A percentile compares a stretch with the other conserved stretches of the same genome.
phyloP scores from a whole-genome alignment of 352 stramenopile genomes.

The Globisporangium polare region DNA sequence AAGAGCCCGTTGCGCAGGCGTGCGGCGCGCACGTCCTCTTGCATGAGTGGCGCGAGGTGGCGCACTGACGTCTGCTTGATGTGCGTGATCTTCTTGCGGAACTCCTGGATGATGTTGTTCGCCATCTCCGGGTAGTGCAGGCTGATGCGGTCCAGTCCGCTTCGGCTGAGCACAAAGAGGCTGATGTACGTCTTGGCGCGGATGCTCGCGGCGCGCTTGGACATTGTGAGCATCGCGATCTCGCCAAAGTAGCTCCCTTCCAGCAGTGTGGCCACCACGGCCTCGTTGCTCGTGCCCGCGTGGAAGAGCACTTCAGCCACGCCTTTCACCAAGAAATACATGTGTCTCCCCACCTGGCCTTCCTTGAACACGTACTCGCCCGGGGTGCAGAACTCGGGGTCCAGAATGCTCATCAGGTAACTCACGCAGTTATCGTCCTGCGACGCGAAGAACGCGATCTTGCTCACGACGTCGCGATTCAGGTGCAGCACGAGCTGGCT shows the following conservation, averaged over 20 bases:
- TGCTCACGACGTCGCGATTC: constrained; percentile 79
- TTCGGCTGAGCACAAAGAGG: constrained; percentile 69
- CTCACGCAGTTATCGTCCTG: constrained; percentile 79
- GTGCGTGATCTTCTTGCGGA: constrained; percentile 76
- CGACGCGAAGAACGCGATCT: constrained; percentile 76
- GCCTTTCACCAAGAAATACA: constrained; percentile 84
- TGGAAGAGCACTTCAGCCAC: constrained; percentile 69
- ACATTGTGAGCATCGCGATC: constrained; percentile 79
- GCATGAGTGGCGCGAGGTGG: constrained; percentile 28
- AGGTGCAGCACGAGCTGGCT: constrained; percentile 73
- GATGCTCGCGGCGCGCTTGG: constrained; percentile 74
- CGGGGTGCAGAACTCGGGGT: constrained; percentile 74
- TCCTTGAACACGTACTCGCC: constrained; percentile 83
- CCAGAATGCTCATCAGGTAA: constrained; percentile 79
- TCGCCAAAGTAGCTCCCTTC: constrained; percentile 81
- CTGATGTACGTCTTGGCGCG: constrained; percentile 79
- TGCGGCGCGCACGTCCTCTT: constrained; percentile 37
- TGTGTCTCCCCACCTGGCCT: constrained; percentile 71
- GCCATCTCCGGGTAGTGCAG: constrained; percentile 80
- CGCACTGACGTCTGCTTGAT: constrained; percentile 56
- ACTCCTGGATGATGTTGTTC: constrained; percentile 66
- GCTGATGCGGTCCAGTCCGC: constrained; percentile 66
- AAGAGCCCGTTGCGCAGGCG: constrained; percentile 29
- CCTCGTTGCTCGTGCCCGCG: constrained; percentile 42
- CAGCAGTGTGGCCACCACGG: constrained; percentile 54